Percentiles rank a stretch among this genome's conserved stretches.
These are phyloP conservation scores for Fonsecaea pedrosoi DNA, from an alignment of 2,329 filamentous ascomycete genomes.

Conservation along the genomic window DNA sequence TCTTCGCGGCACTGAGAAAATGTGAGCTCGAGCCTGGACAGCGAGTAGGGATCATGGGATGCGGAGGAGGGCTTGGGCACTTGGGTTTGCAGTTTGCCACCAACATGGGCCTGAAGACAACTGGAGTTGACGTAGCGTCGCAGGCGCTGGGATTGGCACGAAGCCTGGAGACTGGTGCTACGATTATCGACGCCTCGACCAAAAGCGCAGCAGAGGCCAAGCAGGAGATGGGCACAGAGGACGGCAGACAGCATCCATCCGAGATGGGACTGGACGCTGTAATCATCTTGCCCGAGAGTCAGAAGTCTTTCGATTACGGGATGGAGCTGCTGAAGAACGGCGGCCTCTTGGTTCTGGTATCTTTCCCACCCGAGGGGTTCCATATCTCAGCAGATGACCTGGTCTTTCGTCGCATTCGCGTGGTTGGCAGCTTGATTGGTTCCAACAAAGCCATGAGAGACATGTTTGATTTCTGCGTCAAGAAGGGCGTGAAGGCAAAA, in stretches of 20 bases:
- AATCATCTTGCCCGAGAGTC: slow-evolving; percentile 49
- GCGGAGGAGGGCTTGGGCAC: slow-evolving; percentile 76
- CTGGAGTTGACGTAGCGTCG: slow-evolving; percentile 65
- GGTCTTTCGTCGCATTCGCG: slow-evolving; percentile 49
- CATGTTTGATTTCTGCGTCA: slow-evolving; percentile 64
- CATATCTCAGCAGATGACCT: slow-evolving; percentile 33
- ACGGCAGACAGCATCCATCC: slow-evolving; percentile 24
- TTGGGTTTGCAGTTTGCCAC: slow-evolving; percentile 76
- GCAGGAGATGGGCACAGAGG: slow-evolving; percentile 36
- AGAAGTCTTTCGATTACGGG: slow-evolving; percentile 47
- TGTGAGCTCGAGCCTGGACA: slow-evolving; percentile 39
- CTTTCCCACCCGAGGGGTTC: slow-evolving; percentile 38
- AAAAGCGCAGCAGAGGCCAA: slow-evolving; percentile 44
- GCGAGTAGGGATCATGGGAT: slow-evolving; percentile 71
- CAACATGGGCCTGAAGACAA: slow-evolving; percentile 72
- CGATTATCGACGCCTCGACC: slow-evolving; percentile 50
- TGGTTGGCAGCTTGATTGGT: slow-evolving; percentile 52
- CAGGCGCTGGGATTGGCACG: slow-evolving; percentile 71
- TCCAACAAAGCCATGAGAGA: slow-evolving; percentile 66
- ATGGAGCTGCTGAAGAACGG: slow-evolving; percentile 42
- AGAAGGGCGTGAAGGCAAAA: slow-evolving; percentile 25
- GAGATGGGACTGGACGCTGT: slow-evolving; percentile 57
- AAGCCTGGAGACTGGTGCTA: slow-evolving; percentile 62
- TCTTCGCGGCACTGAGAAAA: slow-evolving; percentile 30
- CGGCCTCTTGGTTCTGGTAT: slow-evolving; percentile 46